Base-by-base conservation (phyloP, 2,329 filamentous ascomycete species). In the Clathrospora elynae region DNA sequence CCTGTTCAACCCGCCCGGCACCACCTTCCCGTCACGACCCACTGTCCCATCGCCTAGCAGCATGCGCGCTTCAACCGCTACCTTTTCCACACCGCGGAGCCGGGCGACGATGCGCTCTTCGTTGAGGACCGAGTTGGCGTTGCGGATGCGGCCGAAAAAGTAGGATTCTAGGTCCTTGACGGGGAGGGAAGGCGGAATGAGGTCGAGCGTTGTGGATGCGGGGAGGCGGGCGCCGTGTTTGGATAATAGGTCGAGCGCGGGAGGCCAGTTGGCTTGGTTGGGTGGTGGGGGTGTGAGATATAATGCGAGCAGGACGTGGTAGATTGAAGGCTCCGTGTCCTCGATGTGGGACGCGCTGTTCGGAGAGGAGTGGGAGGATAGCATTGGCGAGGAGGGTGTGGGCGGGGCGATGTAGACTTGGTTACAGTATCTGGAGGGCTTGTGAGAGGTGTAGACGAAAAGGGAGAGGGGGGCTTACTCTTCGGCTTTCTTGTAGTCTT, bases 161-260 rank as follows among this genome's bases (percentile, higher is more conserved):
- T 99, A 99, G 10, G 86, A 86, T 61, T 91, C 88, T 0, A 99
- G 81, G 43, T 93, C 82, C 24, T 80, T 76, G 6, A 97, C 83
- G 0, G 90, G 86, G 6, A 97, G 81, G 3, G 82, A 77, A 46
- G 89, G 81, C 0, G 93, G 93, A 30, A 99, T 91, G 14, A 99
- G 79, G 13, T 87, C 84, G 6, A 99, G 78, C 0, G 92, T 95
- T 22, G 88, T 92, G 4, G 84, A 83, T 0, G 93, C 90, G 0
- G 95, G 92, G 5, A 99, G 81, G 8, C 93, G 87, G 8, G 92
- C 90, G 33, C 93, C 93, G 65, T 99, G 93, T 58, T 88, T 88
- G 29, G 88, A 90, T n/a, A 99, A 83, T 12, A 99, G 81, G 20
- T 87, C 83, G 5, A 99, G 79, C 0, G 93, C 93, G 1, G 92